These are phyloP conservation scores for Quercus phellos DNA, from an alignment of 331 rosid species.

Conservation along the genomic window DNA sequence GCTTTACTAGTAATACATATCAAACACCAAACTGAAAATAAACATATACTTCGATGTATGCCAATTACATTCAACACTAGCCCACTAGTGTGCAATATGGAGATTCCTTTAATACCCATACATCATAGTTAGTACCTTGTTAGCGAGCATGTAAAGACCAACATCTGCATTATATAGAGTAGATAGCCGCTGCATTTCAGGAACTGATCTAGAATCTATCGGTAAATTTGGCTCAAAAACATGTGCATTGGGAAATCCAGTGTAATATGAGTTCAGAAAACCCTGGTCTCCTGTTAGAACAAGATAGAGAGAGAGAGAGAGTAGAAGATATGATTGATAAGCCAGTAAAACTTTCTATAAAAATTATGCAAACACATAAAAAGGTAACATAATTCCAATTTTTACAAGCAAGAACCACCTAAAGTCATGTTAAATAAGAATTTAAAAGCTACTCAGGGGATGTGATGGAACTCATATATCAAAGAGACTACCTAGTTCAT, in stretches of 20 bases:
- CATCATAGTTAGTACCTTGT: constrained; percentile 57
- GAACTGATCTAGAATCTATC: constrained; percentile 60
- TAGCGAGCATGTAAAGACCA: constrained; percentile 99
- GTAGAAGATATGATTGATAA: neutral
- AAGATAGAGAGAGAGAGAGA: neutral
- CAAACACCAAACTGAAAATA: neutral
- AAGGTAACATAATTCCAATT: neutral
- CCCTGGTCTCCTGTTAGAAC: constrained; percentile 86
- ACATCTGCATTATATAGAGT: constrained; percentile 97
- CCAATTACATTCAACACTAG: neutral
- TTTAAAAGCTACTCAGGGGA: neutral
- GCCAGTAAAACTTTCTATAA: neutral
- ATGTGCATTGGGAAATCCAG: constrained; percentile 82
- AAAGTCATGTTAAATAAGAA: neutral
- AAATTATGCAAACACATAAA: neutral
- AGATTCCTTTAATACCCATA: constrained; percentile 22
- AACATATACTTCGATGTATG: neutral
- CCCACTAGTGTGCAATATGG: neutral
- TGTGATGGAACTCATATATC: too few species aligned
- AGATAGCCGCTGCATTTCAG: constrained; percentile 96
- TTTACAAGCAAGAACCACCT: neutral
- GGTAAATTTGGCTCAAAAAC: constrained; percentile 81
- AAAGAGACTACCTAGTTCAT: neutral
- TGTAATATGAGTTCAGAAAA: constrained; percentile 86
- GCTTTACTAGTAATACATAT: neutral